phyloP scores from a whole-genome alignment of 2,329 filamentous ascomycete species.

The Diaporthe batatas region DNA sequence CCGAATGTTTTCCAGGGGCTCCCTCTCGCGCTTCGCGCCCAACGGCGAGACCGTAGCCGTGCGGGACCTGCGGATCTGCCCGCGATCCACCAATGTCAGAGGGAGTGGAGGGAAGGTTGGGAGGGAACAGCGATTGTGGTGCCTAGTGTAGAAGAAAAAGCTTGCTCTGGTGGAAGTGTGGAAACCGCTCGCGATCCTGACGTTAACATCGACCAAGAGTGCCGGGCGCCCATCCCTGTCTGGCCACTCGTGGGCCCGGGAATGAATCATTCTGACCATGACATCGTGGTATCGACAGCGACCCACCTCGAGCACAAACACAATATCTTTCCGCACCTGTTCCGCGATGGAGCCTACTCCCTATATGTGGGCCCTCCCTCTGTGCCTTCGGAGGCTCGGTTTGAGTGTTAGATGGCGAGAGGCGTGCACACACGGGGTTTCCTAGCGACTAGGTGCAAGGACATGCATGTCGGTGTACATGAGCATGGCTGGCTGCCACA shows the following conservation, averaged over 20 bases:
- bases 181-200: constrained; percentile 24
- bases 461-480: constrained; percentile 11
- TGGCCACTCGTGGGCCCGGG: constrained; percentile 8
- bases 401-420: constrained; percentile 7
- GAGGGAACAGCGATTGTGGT: neutral
- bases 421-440: neutral
- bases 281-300: constrained; percentile 12
- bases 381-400: constrained; percentile 24
- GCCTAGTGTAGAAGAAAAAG: constrained; percentile 2
- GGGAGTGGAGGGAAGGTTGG: neutral
- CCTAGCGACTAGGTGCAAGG: constrained; percentile 4
- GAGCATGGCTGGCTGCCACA: neutral
- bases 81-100: neutral
- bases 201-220: constrained; percentile 1
- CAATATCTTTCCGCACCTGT: constrained; percentile 18
- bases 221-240: constrained; percentile 1
- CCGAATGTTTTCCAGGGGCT: constrained; percentile 23
- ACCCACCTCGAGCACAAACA: neutral
- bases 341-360: constrained; percentile 3
- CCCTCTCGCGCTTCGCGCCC: constrained; percentile 21
- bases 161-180: constrained; percentile 12
- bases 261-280: constrained; percentile 3
- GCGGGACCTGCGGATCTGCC: constrained; percentile 15
- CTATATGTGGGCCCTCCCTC: constrained; percentile 1
- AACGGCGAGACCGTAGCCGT: constrained; percentile 11